Evolutionary conservation across 805 yeast genomes (phyloP).

Genomic region (Metschnikowia gelsemii): DNA sequence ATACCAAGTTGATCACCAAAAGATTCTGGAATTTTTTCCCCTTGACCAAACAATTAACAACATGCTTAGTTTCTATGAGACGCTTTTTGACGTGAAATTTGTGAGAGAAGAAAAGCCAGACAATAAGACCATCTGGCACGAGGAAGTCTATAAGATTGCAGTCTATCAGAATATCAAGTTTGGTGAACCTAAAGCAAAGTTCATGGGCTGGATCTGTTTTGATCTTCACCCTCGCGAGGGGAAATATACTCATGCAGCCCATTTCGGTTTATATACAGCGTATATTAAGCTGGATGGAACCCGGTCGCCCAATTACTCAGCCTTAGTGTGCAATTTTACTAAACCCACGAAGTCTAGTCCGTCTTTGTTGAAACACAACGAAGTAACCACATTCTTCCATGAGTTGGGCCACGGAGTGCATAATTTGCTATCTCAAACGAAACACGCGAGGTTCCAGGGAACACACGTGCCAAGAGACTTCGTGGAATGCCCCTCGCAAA

Average conservation of each 20-base stretch:
- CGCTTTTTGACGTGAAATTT: constrained; percentile 66
- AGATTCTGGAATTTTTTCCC: constrained; percentile 78
- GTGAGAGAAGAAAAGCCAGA: constrained; percentile 45
- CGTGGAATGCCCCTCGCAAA: constrained; percentile 89
- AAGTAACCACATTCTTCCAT: constrained; percentile 83
- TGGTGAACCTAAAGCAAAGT: constrained; percentile 41
- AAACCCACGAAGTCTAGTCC: constrained; percentile 70
- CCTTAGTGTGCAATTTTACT: constrained; percentile 82
- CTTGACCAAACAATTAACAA: constrained; percentile 61
- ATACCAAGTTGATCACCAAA: constrained; percentile 68
- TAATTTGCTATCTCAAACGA: constrained; percentile 65
- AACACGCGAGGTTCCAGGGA: constrained; percentile 69
- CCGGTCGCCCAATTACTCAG: constrained; percentile 64
- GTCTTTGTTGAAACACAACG: constrained; percentile 71
- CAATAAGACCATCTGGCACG: constrained; percentile 64
- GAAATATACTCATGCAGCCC: constrained; percentile 88
- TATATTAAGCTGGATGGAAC: constrained; percentile 48
- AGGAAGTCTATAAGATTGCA: constrained; percentile 70
- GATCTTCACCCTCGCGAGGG: constrained; percentile 86
- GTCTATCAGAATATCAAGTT: constrained; percentile 60
- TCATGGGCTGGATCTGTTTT: constrained; percentile 76
- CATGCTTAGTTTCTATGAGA: constrained; percentile 72
- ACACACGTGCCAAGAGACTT: constrained; percentile 80
- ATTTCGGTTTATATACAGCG: constrained; percentile 66
- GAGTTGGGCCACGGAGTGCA: constrained; percentile 91